Evolutionary conservation across 2,329 filamentous ascomycete genomes (phyloP), one percentile per base, ranked within the genome.

Genomic region (Torrubiella hemipterigena): DNA sequence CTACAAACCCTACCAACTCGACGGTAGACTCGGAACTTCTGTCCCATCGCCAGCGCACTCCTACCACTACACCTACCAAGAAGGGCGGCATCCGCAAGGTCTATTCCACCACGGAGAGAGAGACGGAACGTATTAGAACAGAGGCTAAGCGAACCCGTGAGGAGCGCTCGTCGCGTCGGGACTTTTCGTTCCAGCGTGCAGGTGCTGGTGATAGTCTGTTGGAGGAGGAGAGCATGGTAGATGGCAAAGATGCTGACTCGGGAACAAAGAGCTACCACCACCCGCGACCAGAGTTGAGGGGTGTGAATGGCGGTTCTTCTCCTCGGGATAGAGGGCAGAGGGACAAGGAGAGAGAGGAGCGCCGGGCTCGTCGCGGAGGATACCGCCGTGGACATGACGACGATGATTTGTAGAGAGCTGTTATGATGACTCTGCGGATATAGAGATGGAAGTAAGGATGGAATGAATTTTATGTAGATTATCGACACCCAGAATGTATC

Each of bases 1-100:
- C 65, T 10, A 73, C 69, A 13, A 75, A 72, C 54, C 79, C 78
- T 29, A 75, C 78, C 42, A 71, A 69, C 48, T 77, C 75, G 20
- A 69, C 65, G 43, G 65, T 73, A 30, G 50, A 51, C 13, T 68
- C 74, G 38, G 69, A 81, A 40, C 63, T 80, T 23, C 65, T 78
- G 32, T 59, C 58, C 34, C 63, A 76, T 54, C 61, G 66, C 45
- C 64, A 77, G 56, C 55, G 55, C 47, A 72, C 65, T 40, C 71
- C 69, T 2, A 72, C 67, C 33, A 62, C 46, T 51, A 73, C 63
- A 37, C 68, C 69, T 0, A 61, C 59, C 31, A 63, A 67, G 52
- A 56, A 43, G 15, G 57, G 51, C 27, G 66, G 67, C 30, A 76
- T 76, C 43, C 61, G 71, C 40, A 75, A 76, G 55, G 71, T 76